These are phyloP conservation scores for Cardamine resedifolia DNA, from an alignment of 345 rosid species.

Conservation along the genomic window DNA sequence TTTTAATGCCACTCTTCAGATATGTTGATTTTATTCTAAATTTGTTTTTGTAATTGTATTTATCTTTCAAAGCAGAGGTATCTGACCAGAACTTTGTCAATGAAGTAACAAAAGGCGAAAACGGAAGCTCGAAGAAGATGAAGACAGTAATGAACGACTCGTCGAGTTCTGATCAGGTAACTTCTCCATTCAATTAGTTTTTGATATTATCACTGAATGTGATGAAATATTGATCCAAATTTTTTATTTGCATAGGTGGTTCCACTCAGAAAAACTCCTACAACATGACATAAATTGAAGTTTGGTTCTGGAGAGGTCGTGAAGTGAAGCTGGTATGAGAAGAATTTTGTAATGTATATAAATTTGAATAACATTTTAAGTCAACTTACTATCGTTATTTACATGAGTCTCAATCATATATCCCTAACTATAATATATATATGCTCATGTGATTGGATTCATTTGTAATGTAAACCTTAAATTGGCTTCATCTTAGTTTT, in stretches of 20 bases:
- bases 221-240: background rate
- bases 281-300: slow-evolving; percentile 19
- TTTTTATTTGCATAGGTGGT: slow-evolving; percentile 30
- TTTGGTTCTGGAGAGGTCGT: background rate
- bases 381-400: slow-evolving; percentile 16
- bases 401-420: slow-evolving; percentile 21
- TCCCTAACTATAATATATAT: slow-evolving; percentile 25
- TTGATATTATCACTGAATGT: background rate
- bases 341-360: slow-evolving; percentile 34
- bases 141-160: slow-evolving; percentile 29
- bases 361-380: background rate
- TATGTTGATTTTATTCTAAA: background rate
- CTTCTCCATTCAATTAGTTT: background rate
- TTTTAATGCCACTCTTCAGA: background rate
- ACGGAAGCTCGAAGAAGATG: slow-evolving; percentile 38
- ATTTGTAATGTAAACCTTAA: slow-evolving; percentile 13
- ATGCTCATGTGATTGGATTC: slow-evolving; percentile 25
- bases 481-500: background rate
- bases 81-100: slow-evolving; percentile 87
- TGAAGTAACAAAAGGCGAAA: slow-evolving; percentile 47
- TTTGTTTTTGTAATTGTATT: background rate
- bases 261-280: slow-evolving; percentile 25
- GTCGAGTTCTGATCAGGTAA: slow-evolving; percentile 32
- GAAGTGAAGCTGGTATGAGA: slow-evolving; percentile 12
- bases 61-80: slow-evolving; percentile 54